phyloP scores from a whole-genome alignment of 176 grass and related monocot species.

The Oryza australiensis region DNA sequence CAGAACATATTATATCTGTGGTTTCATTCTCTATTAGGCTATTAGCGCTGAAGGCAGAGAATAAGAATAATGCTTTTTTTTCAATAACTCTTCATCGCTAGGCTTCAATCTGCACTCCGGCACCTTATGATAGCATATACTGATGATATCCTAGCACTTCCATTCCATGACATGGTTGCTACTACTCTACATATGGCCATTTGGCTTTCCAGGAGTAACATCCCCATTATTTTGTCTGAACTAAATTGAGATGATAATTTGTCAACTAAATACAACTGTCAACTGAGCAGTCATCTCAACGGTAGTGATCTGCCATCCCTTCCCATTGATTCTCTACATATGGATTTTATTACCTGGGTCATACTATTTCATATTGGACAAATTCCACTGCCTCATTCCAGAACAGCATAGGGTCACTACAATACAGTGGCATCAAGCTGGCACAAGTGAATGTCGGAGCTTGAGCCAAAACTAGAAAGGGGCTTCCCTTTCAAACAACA shows the following conservation, averaged over 20 bases:
- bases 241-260: not conserved
- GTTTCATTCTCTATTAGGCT: not conserved
- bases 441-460: not conserved
- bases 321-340: not conserved
- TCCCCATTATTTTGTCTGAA: not conserved
- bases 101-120: not conserved
- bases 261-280: not conserved
- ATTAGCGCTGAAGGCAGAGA: not conserved
- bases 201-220: not conserved
- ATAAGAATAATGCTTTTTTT: not conserved
- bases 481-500: not conserved
- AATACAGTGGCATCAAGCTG: not conserved
- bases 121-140: not conserved
- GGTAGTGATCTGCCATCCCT: not conserved
- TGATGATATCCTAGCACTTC: not conserved
- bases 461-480: not conserved
- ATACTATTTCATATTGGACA: not conserved
- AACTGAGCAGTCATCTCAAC: not conserved
- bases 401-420: constrained; percentile 6
- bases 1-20: not conserved
- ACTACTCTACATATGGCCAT: not conserved
- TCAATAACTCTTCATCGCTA: not conserved
- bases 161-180: not conserved
- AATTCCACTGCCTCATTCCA: not conserved
- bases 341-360: not conserved